Base-by-base conservation (phyloP, 768 basidiomycete species). In the Russula ochroleuca region DNA sequence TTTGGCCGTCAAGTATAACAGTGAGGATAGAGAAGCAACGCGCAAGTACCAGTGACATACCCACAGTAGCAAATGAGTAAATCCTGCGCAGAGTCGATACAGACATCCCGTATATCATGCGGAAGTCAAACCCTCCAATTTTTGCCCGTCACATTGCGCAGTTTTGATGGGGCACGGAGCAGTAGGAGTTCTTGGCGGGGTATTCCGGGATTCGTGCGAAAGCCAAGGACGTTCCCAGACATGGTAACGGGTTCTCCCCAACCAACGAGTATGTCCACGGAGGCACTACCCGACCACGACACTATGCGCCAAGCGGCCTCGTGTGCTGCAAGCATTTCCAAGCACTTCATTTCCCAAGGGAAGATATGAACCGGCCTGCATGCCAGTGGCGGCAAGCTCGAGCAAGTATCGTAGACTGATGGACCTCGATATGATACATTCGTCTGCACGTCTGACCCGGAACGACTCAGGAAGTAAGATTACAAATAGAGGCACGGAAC, bases 331-430 rank as follows among this genome's bases (percentile, higher is more conserved):
- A 62, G 55, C n/a, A n/a, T 33, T 37, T 56, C 43, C 38, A 62
- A 10, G 48, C 61, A 38, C 15, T 62, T 55, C 2, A n/a, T 11
- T 51, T 57, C 50, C n/a, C 61, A 62, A 38, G 5, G 38, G 23
- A 13, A 28, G 41, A 57, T 19, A 37, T 21, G n/a, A 11, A 28
- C 55, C 28, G 14, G 33, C 31, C 10, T 37, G 55, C 61, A 62
- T 57, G 23, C 61, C 61, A 49, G 23, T 57, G 55, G 61, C 61
- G 5, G 38, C 55, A 48, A 62, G 61, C 28, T 49, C 61, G 5
- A 62, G 55, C 28, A 31, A 21, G 41, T 57, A 62, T 17, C 49
- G 49, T 28, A 62, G 48, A 28, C 55, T 57, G 15, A 57, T 51
- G 14, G 62, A 62, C 2, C 54, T 11, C 15, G 55, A 49, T 21